Evolutionary conservation across 2,329 filamentous ascomycete genomes (phyloP), one percentile per base, ranked within the genome.

Genomic region (Diaporthe caulivora): DNA sequence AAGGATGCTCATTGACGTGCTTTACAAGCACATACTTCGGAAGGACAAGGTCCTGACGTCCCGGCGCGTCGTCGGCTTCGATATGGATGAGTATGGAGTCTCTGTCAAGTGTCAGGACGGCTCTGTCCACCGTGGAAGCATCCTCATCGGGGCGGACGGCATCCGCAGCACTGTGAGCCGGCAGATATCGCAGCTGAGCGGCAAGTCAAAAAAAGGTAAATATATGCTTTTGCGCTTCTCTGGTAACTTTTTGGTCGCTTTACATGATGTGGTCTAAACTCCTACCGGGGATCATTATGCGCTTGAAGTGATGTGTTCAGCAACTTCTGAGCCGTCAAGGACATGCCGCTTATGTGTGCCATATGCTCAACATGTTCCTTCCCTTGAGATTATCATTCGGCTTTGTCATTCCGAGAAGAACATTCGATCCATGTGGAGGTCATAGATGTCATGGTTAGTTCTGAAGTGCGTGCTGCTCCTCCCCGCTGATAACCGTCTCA

Each of bases 11-110:
- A 69, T 86, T 0, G 75, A 81, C 54, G 72, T 79, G 0, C 71
- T 86, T 0, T 83, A 83, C 62, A 74, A 81, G 6, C 77, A 81
- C 0, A 68, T 85, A 0, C 42, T 78, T 29, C 72, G 82, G 53
- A 86, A 82, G 54, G 76, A 79, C 1, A 81, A 79, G 18, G 76
- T 85, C 2, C 47, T 79, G 4, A 77, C 79, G 0, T 78, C 77
- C 7, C 80, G 80, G 42, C 75, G 75, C 5, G 80, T 85, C 9
- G 62, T 74, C 4, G 76, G 74, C 2, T 77, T 85, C n/a, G 72
- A 77, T 3, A 74, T 74, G 11, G 44, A 53, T 18, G 49, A 18
- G 6, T 21, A 42, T 2, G 21, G 54, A 5, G 68, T 70, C 26
- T 11, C 29, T n/a, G 72, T 49, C 10, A 42, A 44, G 37, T 76